phyloP scores from a whole-genome alignment of 2,329 filamentous ascomycete species.

The Fusarium citri region DNA sequence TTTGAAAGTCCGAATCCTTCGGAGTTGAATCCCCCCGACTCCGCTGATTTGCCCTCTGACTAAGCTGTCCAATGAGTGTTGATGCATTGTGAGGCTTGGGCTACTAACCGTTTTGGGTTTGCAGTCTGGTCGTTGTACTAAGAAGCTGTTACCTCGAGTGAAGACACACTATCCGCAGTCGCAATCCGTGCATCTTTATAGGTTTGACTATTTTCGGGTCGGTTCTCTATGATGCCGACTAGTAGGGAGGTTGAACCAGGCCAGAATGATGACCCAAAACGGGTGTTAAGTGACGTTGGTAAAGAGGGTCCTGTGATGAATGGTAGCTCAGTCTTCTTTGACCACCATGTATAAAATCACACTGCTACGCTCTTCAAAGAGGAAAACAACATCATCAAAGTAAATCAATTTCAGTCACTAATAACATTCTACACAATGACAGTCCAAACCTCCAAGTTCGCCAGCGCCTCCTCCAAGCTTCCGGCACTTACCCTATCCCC shows the following conservation, averaged over 20 bases:
- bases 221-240: neutral
- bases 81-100: rapidly evolving
- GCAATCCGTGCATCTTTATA: neutral
- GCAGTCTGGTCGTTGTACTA: neutral
- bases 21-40: neutral
- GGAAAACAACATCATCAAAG: rapidly evolving
- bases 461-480: neutral
- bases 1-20: neutral
- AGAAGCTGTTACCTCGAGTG: too few relatives aligned
- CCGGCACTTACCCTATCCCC: constrained; percentile 2
- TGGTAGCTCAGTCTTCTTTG: too few relatives aligned
- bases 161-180: neutral
- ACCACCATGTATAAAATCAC: too few relatives aligned
- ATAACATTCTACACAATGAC: neutral
- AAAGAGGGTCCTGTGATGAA: too few relatives aligned
- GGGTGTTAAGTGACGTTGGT: too few relatives aligned
- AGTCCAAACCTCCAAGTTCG: neutral
- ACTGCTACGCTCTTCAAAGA: too few relatives aligned
- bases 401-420: neutral
- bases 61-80: neutral
- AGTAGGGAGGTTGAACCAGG: neutral
- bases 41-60: neutral
- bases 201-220: too few relatives aligned
- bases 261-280: neutral
- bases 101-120: neutral